These are phyloP conservation scores for Claviceps humidiphila DNA, from an alignment of 2,329 filamentous ascomycete genomes.

Conservation along the genomic window DNA sequence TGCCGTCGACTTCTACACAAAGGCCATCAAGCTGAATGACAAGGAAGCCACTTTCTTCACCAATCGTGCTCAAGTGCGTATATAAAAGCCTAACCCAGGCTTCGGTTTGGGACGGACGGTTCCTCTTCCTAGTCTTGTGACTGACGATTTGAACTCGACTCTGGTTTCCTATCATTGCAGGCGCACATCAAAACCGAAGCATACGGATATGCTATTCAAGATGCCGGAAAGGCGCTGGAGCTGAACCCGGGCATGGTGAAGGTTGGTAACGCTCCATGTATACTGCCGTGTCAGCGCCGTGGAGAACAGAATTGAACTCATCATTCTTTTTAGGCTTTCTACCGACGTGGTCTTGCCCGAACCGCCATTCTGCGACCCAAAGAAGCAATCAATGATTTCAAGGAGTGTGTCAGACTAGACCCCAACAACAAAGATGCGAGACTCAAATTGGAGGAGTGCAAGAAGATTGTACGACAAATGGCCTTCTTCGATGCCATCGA, in stretches of 20 bases:
- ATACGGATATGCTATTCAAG: conserved; percentile 82
- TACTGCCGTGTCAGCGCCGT: background rate
- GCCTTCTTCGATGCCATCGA: conserved; percentile 95
- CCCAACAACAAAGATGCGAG: conserved; percentile 83
- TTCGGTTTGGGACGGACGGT: conserved; percentile 6
- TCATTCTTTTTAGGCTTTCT: conserved; percentile 57
- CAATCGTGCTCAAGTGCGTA: conserved; percentile 79
- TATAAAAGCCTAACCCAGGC: conserved; percentile 2
- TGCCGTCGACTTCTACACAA: conserved; percentile 71
- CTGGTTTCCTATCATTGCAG: conserved; percentile 29
- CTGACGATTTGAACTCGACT: conserved; percentile 21
- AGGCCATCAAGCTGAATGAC: conserved; percentile 75
- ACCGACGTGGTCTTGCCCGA: conserved; percentile 80
- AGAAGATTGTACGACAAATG: conserved; percentile 83
- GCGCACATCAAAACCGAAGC: conserved; percentile 91
- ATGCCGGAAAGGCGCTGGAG: conserved; percentile 84
- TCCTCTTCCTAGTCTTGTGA: conserved; percentile 25
- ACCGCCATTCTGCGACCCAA: conserved; percentile 81
- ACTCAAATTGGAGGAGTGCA: conserved; percentile 81
- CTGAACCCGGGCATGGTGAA: conserved; percentile 81
- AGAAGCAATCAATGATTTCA: conserved; percentile 87
- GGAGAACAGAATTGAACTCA: background rate
- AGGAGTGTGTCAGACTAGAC: conserved; percentile 74
- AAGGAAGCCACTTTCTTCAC: conserved; percentile 82
- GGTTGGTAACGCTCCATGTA: conserved; percentile 33